Conservation (phyloP, 345 rosid species). For the Salix arbutifolia region DNA sequence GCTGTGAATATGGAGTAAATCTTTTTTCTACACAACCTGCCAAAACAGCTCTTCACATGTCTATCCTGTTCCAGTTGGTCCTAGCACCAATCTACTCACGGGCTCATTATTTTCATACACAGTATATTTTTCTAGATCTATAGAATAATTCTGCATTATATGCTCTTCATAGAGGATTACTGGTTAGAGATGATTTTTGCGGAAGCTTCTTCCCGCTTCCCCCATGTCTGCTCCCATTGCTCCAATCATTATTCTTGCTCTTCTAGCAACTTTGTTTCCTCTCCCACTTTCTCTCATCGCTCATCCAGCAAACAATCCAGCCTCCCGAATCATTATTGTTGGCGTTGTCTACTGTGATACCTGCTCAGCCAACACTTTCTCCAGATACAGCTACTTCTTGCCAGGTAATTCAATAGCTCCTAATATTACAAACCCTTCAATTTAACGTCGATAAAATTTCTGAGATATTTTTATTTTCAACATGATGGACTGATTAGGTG, state of each 20-base stretch:
- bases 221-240: slow-evolving; percentile 41
- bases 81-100: slow-evolving; percentile 61
- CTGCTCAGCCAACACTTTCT: slow-evolving; percentile 57
- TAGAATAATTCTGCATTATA: neutral
- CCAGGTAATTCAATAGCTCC: slow-evolving; percentile 45
- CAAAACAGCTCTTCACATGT: slow-evolving; percentile 71
- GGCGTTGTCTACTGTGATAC: slow-evolving; percentile 80
- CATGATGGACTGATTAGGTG: slow-evolving; percentile 38
- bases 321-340: slow-evolving; percentile 59
- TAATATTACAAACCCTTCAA: neutral
- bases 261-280: slow-evolving; percentile 36
- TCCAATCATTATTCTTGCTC: slow-evolving; percentile 32
- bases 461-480: neutral
- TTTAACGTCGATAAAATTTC: neutral
- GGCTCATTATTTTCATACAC: slow-evolving; percentile 36
- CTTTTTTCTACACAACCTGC: slow-evolving; percentile 21
- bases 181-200: slow-evolving; percentile 5
- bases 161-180: slow-evolving; percentile 9
- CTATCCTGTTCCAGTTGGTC: slow-evolving; percentile 38
- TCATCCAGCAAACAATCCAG: slow-evolving; percentile 24
- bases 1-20: neutral
- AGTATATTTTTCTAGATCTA: slow-evolving; percentile 5
- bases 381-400: slow-evolving; percentile 79
- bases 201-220: slow-evolving; percentile 39
- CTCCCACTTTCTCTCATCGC: slow-evolving; percentile 22